Percentiles rank a stretch among this genome's conserved stretches.
phyloP scores from a whole-genome alignment of 331 rosid genomes.

The Quercus lobata region DNA sequence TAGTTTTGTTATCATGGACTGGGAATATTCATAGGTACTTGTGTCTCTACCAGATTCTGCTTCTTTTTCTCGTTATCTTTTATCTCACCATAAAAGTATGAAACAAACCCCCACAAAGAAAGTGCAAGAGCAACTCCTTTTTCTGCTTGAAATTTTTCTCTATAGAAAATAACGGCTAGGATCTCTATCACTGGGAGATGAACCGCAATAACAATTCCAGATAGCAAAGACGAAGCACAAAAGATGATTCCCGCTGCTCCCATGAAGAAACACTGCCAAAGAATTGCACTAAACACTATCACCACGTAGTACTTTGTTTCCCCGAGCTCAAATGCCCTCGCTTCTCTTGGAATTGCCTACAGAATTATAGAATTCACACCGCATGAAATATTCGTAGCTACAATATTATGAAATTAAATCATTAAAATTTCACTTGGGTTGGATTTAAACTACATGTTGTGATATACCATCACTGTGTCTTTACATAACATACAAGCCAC shows the following conservation, averaged over 20 bases:
- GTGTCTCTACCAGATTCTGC: neutral
- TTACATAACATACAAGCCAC: too few species aligned
- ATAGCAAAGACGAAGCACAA: slow-evolving; percentile 61
- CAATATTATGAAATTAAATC: too few species aligned
- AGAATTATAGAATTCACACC: neutral
- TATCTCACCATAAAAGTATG: slow-evolving; percentile 70
- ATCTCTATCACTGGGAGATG: slow-evolving; percentile 52
- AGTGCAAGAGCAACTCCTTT: slow-evolving; percentile 71
- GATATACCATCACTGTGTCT: too few species aligned
- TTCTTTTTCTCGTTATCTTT: slow-evolving; percentile 29
- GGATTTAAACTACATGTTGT: too few species aligned
- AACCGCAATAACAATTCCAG: slow-evolving; percentile 53
- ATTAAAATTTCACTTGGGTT: too few species aligned
- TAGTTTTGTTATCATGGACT: neutral
- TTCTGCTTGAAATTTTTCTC: slow-evolving; percentile 61
- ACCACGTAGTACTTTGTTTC: slow-evolving; percentile 53
- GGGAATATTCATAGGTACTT: slow-evolving; percentile 6
- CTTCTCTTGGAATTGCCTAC: slow-evolving; percentile 71
- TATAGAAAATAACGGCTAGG: slow-evolving; percentile 56
- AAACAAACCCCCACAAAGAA: slow-evolving; percentile 73
- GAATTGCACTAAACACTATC: slow-evolving; percentile 38
- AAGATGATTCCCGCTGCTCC: slow-evolving; percentile 76
- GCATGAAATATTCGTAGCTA: neutral
- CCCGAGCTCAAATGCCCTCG: slow-evolving; percentile 41
- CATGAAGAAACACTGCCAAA: slow-evolving; percentile 74